phyloP scores from a whole-genome alignment of 257 asterid genomes.

The Haberlea rhodopensis region DNA sequence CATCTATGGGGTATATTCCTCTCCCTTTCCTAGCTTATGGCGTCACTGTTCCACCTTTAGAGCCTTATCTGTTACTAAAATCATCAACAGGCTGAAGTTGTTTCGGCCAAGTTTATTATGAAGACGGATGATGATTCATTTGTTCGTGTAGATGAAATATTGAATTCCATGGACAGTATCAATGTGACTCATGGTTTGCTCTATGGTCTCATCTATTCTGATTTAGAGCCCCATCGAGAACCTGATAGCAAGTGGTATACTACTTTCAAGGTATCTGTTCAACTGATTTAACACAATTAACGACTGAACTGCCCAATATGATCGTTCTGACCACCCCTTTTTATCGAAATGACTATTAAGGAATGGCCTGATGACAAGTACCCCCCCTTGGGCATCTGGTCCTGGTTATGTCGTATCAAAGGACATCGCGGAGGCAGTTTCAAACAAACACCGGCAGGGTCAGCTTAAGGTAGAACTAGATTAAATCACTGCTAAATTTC shows the following conservation, averaged over 20 bases:
- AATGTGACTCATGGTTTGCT: slow-evolving; percentile 66
- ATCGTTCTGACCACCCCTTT: slow-evolving; percentile 23
- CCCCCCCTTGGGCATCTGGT: slow-evolving; percentile 98
- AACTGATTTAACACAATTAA: slow-evolving; percentile 20
- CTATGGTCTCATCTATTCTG: slow-evolving; percentile 85
- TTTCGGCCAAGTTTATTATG: slow-evolving; percentile 82
- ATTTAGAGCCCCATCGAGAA: slow-evolving; percentile 78
- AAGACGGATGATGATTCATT: slow-evolving; percentile 99
- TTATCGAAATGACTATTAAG: slow-evolving; percentile 34
- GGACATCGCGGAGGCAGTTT: slow-evolving; percentile 71
- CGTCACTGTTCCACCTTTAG: slow-evolving; percentile 17
- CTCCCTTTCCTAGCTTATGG: slow-evolving; percentile 36
- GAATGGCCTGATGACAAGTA: slow-evolving; percentile 85
- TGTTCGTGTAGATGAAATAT: slow-evolving; percentile 89
- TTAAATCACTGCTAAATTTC: background rate
- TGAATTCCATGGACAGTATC: slow-evolving; percentile 54
- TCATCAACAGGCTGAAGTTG: slow-evolving; percentile 75
- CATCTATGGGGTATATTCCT: slow-evolving; percentile 77
- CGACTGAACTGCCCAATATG: no score
- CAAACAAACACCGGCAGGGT: slow-evolving; percentile 58
- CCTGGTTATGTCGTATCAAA: slow-evolving; percentile 88
- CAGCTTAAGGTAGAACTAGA: slow-evolving; percentile 53
- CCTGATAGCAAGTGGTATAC: slow-evolving; percentile 95
- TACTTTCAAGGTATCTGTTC: slow-evolving; percentile 70
- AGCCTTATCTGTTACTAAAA: slow-evolving; percentile 39